Percentiles rank a stretch among this genome's conserved stretches.
Conservation (phyloP, 2,329 filamentous ascomycete genomes). For the Mollisia scopiformis region DNA sequence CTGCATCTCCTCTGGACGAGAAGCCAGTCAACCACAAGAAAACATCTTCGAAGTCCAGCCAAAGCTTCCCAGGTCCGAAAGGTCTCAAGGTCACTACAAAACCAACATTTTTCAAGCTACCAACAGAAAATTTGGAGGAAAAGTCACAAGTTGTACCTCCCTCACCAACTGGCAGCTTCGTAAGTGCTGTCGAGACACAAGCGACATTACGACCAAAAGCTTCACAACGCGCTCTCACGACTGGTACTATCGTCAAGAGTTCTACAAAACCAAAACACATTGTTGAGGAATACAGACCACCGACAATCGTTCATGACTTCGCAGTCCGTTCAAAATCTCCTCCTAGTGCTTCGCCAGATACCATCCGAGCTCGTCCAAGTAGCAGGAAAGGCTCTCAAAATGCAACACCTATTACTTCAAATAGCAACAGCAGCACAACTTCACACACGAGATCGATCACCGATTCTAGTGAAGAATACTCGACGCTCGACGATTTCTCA, state of each 20-base stretch:
- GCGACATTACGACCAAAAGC: neutral
- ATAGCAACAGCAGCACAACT: neutral
- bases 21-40: slow-evolving; percentile 1
- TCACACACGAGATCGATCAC: slow-evolving; percentile 24
- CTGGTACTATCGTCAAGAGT: neutral
- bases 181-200: slow-evolving; percentile 6
- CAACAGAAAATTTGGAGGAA: neutral
- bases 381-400: neutral
- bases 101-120: slow-evolving; percentile 14
- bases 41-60: slow-evolving; percentile 2
- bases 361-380: neutral
- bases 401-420: neutral
- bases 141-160: neutral
- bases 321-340: neutral
- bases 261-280: slow-evolving; percentile 8
- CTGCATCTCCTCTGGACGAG: slow-evolving; percentile 4
- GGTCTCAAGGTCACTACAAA: slow-evolving; percentile 18
- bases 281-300: slow-evolving; percentile 2
- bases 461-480: slow-evolving; percentile 35
- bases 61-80: slow-evolving; percentile 10
- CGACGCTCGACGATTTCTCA: slow-evolving; percentile 29
- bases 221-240: slow-evolving; percentile 1
- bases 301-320: slow-evolving; percentile 3
- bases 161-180: slow-evolving; percentile 12
- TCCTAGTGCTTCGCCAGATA: neutral